Conservation (phyloP, 331 rosid genomes). For the Dryas integrifolia region DNA sequence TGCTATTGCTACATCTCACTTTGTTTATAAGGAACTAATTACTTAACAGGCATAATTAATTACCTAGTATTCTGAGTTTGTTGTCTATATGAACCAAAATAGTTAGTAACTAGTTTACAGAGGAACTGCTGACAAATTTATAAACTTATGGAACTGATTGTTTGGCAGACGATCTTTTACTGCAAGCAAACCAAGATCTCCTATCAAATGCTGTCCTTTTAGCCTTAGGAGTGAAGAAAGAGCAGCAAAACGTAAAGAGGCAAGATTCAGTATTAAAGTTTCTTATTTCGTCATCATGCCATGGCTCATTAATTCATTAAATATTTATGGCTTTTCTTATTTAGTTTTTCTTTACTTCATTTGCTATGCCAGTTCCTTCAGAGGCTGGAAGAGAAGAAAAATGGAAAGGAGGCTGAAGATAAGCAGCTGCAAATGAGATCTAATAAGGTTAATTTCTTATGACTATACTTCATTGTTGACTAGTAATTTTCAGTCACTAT, state of each 20-base stretch:
- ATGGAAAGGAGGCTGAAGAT: conserved; percentile 50
- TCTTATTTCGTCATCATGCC: conserved; percentile 15
- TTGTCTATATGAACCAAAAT: not conserved
- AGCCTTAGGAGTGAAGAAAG: conserved; percentile 83
- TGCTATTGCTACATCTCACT: conserved; percentile 7
- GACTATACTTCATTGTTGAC: not conserved
- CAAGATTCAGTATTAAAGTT: conserved; percentile 31
- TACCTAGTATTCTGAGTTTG: not conserved
- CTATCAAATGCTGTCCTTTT: conserved; percentile 52
- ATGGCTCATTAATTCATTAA: conserved; percentile 9
- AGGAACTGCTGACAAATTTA: not conserved
- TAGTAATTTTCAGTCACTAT: not conserved
- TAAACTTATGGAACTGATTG: conserved; percentile 24
- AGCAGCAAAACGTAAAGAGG: conserved; percentile 86
- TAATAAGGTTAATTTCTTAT: conserved; percentile 46
- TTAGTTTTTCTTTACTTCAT: not conserved
- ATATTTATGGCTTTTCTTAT: conserved; percentile 2
- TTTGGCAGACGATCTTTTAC: conserved; percentile 50
- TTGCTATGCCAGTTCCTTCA: conserved; percentile 58
- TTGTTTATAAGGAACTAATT: conserved; percentile 14
- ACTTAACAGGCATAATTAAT: conserved; percentile 8
- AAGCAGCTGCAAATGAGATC: conserved; percentile 41
- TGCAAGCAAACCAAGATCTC: conserved; percentile 41
- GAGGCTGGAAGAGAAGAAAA: conserved; percentile 56
- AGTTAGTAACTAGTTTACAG: not conserved